phyloP scores from a whole-genome alignment of 164 flowering plant species.

The Liriodendron chinense region DNA sequence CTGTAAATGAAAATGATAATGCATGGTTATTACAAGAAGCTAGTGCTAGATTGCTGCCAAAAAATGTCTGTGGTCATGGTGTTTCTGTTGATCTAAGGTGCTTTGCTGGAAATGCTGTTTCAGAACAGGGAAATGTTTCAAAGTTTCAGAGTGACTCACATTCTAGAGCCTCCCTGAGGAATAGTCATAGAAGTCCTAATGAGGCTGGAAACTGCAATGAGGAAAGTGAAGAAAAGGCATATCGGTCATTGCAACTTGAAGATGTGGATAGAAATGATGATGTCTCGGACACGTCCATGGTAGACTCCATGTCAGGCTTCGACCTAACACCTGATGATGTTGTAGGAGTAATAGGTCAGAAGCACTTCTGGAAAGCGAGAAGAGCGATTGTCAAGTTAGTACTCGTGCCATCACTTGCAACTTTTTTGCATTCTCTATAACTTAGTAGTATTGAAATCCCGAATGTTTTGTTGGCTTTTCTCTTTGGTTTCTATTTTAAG shows the following conservation, averaged over 20 bases:
- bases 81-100: slow-evolving; percentile 12
- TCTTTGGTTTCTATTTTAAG: neutral
- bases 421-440: neutral
- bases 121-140: slow-evolving; percentile 18
- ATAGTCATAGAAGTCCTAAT: slow-evolving; percentile 22
- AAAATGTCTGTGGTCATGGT: slow-evolving; percentile 11
- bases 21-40: slow-evolving; percentile 20
- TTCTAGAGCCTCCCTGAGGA: slow-evolving; percentile 21
- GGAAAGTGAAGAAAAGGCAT: slow-evolving; percentile 20
- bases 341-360: slow-evolving; percentile 63
- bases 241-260: slow-evolving; percentile 20
- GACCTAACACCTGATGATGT: slow-evolving; percentile 68
- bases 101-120: slow-evolving; percentile 1
- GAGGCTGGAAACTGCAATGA: slow-evolving; percentile 25
- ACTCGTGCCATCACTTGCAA: neutral
- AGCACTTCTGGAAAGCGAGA: slow-evolving; percentile 76
- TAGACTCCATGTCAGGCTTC: slow-evolving; percentile 41
- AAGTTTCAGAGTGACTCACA: slow-evolving; percentile 13
- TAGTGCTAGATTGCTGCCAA: slow-evolving; percentile 13
- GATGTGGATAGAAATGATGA: slow-evolving; percentile 38
- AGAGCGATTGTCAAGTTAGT: slow-evolving; percentile 77
- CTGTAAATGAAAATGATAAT: slow-evolving; percentile 16
- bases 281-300: slow-evolving; percentile 46
- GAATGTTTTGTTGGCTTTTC: neutral
- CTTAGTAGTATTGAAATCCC: neutral